Evolutionary conservation across 2,329 filamentous ascomycete species (phyloP).

Genomic region (Trichoderma sp.): DNA sequence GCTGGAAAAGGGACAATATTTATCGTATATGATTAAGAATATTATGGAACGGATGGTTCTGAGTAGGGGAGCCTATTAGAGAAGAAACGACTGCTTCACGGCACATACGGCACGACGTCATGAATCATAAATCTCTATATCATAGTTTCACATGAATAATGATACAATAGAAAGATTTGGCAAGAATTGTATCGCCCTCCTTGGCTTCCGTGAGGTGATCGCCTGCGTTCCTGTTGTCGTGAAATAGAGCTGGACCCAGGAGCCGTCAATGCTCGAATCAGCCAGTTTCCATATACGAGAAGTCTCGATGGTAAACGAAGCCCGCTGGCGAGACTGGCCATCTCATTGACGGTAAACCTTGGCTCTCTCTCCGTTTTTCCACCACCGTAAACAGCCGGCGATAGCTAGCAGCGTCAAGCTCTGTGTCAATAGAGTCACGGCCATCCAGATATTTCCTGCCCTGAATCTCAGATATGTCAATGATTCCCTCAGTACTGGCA

Average conservation of each 20-base stretch:
- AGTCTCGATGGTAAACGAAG: background rate
- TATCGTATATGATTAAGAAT: background rate
- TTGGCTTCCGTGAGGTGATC: background rate
- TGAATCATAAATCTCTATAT: background rate
- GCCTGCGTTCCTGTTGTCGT: too few species aligned
- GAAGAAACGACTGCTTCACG: background rate
- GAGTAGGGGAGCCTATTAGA: background rate
- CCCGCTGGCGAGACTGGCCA: background rate
- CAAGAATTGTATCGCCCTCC: background rate
- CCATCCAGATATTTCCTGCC: background rate
- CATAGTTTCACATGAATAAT: background rate
- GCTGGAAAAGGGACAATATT: background rate
- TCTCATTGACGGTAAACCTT: background rate
- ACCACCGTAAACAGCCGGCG: background rate
- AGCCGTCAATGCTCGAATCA: background rate
- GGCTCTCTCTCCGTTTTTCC: background rate
- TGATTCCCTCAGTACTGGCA: too few species aligned
- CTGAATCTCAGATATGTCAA: background rate
- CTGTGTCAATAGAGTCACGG: background rate
- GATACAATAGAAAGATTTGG: background rate
- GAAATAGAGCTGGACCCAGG: background rate
- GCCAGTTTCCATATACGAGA: background rate
- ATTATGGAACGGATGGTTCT: background rate
- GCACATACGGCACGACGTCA: background rate
- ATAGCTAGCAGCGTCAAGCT: background rate